Conservation (phyloP, 2,329 filamentous ascomycete species). For the Penicillium sp. region DNA sequence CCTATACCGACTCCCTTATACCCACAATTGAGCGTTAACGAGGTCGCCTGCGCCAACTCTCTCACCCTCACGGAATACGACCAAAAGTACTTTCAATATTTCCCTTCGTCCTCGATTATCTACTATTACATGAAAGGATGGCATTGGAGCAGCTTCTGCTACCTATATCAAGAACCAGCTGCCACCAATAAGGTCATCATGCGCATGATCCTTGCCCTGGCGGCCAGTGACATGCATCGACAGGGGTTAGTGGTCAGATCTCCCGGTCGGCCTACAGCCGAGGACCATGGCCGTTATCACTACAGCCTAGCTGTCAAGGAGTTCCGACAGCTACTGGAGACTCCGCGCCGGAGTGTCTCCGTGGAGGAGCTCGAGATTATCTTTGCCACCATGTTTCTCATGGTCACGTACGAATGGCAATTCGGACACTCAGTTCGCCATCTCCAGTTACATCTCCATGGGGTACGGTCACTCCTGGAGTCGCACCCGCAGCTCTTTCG, state of each 20-base stretch:
- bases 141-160: constrained; percentile 41
- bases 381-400: constrained; percentile 40
- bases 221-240: constrained; percentile 41
- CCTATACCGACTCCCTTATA: constrained; percentile 28
- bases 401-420: constrained; percentile 40
- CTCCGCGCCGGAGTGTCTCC: constrained; percentile 28
- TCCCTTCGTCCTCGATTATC: constrained; percentile 36
- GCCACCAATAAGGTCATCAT: constrained; percentile 39
- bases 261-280: constrained; percentile 30
- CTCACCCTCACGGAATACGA: constrained; percentile 37
- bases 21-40: constrained; percentile 22
- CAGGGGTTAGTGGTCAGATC: constrained; percentile 30
- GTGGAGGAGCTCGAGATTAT: constrained; percentile 35
- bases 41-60: constrained; percentile 35
- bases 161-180: constrained; percentile 40
- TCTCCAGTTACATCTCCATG: constrained; percentile 40
- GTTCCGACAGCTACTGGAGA: constrained; percentile 37
- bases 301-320: constrained; percentile 41
- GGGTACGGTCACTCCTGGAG: constrained; percentile 38
- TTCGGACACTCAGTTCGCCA: constrained; percentile 37
- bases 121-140: constrained; percentile 42
- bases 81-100: constrained; percentile 37
- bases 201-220: constrained; percentile 43
- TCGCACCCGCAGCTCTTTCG: constrained; percentile 37
- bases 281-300: constrained; percentile 36